Conservation (phyloP, 345 rosid species). For the Corymbia maculata region DNA sequence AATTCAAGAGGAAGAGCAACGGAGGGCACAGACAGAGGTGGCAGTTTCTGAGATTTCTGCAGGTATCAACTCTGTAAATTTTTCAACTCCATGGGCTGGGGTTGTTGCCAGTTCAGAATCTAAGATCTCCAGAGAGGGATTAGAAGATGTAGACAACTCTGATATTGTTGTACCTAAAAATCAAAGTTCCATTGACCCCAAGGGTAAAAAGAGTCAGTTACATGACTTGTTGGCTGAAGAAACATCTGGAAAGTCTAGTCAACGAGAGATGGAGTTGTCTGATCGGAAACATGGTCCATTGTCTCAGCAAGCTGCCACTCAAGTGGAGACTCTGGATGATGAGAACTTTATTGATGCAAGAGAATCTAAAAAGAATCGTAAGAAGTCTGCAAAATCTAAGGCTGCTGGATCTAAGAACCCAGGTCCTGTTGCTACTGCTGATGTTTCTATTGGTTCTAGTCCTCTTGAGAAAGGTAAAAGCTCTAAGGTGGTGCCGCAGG, state of each 20-base stretch:
- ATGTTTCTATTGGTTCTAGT: conserved; percentile 40
- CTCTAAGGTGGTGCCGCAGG: conserved; percentile 48
- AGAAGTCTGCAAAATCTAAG: conserved; percentile 84
- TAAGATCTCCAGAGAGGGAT: conserved; percentile 31
- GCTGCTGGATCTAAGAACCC: conserved; percentile 39
- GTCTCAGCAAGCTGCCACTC: conserved; percentile 11
- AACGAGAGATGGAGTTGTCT: conserved; percentile 30
- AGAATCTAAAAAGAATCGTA: conserved; percentile 80
- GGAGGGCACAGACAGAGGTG: conserved; percentile 47
- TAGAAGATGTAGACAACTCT: conserved; percentile 18
- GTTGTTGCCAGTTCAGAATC: conserved; percentile 48
- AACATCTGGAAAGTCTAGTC: conserved; percentile 42
- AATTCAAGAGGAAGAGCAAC: conserved; percentile 94
- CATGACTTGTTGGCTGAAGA: conserved; percentile 70
- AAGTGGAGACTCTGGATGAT: conserved; percentile 39
- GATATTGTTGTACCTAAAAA: conserved; percentile 26
- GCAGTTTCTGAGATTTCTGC: conserved; percentile 40
- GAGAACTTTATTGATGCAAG: conserved; percentile 81
- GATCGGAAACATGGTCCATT: conserved; percentile 14
- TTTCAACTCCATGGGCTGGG: conserved; percentile 74
- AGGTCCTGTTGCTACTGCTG: conserved; percentile 26
- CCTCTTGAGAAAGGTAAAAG: conserved; percentile 68
- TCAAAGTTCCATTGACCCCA: conserved; percentile 29
- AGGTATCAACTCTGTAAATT: conserved; percentile 25
- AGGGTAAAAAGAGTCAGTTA: conserved; percentile 54